These are phyloP conservation scores for Tricholomella constricta DNA, from an alignment of 768 basidiomycete species.

Conservation along the genomic window DNA sequence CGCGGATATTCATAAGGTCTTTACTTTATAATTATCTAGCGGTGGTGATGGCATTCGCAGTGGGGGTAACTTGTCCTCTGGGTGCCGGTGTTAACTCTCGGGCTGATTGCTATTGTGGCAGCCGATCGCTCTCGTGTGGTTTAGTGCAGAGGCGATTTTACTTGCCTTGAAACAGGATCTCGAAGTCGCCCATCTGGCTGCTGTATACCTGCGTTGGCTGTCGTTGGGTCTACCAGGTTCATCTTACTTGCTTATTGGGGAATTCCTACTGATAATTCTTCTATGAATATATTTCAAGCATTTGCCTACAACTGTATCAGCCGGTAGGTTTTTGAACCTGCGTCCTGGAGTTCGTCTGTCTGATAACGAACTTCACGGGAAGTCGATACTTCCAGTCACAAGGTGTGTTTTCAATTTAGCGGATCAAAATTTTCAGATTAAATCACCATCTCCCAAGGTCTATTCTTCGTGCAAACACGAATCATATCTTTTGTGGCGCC, in stretches of 20 bases:
- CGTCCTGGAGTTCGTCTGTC: background rate
- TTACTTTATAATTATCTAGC: slow-evolving; percentile 35
- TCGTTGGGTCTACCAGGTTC: slow-evolving; percentile 73
- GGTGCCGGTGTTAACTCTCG: background rate
- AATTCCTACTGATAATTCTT: slow-evolving; percentile 3
- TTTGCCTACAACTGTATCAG: slow-evolving; percentile 53
- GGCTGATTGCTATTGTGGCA: slow-evolving; percentile 34
- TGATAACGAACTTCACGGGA: background rate
- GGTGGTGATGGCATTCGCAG: slow-evolving; percentile 55
- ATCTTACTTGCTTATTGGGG: slow-evolving; percentile 6
- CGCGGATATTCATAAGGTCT: background rate
- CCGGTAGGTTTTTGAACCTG: slow-evolving; percentile 27
- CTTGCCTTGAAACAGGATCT: slow-evolving; percentile 77
- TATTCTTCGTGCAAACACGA: slow-evolving; percentile 85
- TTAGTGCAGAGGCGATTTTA: slow-evolving; percentile 77
- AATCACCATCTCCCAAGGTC: slow-evolving; percentile 38
- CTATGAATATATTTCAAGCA: slow-evolving; percentile 32
- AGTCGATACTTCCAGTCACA: slow-evolving; percentile 86
- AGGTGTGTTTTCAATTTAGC: slow-evolving; percentile 36
- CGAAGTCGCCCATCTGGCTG: slow-evolving; percentile 76
- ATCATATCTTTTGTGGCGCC: slow-evolving; percentile 83
- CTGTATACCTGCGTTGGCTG: slow-evolving; percentile 72
- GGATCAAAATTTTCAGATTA: background rate
- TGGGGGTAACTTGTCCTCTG: slow-evolving; percentile 49
- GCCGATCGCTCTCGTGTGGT: slow-evolving; percentile 72